phyloP scores from a whole-genome alignment of 257 asterid species.

The Prunella vulgaris region DNA sequence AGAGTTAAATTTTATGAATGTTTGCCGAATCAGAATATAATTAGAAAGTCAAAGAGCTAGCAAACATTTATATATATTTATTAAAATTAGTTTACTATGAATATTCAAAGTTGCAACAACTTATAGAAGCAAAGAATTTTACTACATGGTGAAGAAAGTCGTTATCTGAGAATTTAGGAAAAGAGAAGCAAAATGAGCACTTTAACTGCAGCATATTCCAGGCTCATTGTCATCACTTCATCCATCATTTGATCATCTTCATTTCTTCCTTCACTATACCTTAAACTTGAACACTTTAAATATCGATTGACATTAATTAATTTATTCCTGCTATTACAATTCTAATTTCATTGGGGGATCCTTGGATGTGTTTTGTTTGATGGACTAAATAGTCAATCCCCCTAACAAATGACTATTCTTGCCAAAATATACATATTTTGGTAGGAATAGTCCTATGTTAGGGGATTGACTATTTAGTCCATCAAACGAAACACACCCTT shows the following conservation, averaged over 20 bases:
- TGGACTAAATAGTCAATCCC: too few species aligned
- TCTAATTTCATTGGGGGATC: too few species aligned
- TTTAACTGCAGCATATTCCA: constrained; percentile 26
- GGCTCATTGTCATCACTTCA: constrained; percentile 21
- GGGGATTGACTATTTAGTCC: too few species aligned
- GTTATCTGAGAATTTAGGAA: constrained; percentile 28
- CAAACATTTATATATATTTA: background rate
- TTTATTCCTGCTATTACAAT: too few species aligned
- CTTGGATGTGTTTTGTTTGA: too few species aligned
- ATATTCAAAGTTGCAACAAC: constrained; percentile 18
- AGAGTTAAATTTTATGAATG: background rate
- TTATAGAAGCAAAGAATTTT: constrained; percentile 18
- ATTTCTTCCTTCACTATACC: background rate
- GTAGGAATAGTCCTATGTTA: too few species aligned
- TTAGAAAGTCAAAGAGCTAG: constrained; percentile 8
- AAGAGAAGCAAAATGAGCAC: constrained; percentile 26
- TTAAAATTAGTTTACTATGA: background rate
- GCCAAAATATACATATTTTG: too few species aligned
- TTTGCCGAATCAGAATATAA: background rate
- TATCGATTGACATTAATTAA: too few species aligned
- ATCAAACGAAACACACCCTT: too few species aligned
- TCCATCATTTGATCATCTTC: constrained; percentile 20
- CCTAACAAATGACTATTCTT: too few species aligned
- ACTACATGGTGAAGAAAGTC: constrained; percentile 9
- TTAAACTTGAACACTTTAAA: background rate